Conservation (phyloP, 768 basidiomycete species). For the Lentinus tigrinus region DNA sequence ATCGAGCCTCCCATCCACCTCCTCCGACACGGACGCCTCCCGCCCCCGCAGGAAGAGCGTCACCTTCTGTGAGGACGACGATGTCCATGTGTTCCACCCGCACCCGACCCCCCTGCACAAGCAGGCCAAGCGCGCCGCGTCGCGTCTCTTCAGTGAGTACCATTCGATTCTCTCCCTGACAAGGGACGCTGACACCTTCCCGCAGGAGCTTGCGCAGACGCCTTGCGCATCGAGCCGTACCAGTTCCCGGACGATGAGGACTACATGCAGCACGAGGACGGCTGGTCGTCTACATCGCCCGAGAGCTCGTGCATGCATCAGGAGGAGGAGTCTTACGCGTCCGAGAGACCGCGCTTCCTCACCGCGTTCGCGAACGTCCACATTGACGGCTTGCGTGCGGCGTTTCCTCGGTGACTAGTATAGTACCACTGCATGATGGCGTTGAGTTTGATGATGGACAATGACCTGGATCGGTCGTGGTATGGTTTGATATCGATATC, state of each 20-base stretch:
- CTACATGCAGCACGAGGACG: neutral
- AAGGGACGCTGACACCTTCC: neutral
- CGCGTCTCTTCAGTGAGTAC: conserved; percentile 14
- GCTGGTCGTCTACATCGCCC: neutral
- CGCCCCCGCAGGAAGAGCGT: conserved; percentile 7
- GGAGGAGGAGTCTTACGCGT: too few relatives aligned
- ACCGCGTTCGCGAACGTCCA: too few relatives aligned
- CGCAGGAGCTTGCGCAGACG: conserved; percentile 10
- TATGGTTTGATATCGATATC: too few relatives aligned
- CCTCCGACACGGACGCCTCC: neutral
- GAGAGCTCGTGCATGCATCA: neutral
- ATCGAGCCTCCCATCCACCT: neutral
- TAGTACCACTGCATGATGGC: too few relatives aligned
- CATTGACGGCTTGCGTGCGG: too few relatives aligned
- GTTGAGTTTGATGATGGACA: too few relatives aligned
- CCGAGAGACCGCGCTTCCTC: too few relatives aligned
- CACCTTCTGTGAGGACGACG: conserved; percentile 16
- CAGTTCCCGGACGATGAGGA: neutral
- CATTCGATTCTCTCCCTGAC: neutral
- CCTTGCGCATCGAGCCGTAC: conserved; percentile 3
- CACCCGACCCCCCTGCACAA: conserved; percentile 1
- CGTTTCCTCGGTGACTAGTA: too few relatives aligned
- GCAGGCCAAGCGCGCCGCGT: conserved; percentile 6
- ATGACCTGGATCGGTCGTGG: too few relatives aligned
- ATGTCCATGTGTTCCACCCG: conserved; percentile 8